Evolutionary conservation across 164 flowering plant species (phyloP).

Genomic region (Pachysandra terminalis): DNA sequence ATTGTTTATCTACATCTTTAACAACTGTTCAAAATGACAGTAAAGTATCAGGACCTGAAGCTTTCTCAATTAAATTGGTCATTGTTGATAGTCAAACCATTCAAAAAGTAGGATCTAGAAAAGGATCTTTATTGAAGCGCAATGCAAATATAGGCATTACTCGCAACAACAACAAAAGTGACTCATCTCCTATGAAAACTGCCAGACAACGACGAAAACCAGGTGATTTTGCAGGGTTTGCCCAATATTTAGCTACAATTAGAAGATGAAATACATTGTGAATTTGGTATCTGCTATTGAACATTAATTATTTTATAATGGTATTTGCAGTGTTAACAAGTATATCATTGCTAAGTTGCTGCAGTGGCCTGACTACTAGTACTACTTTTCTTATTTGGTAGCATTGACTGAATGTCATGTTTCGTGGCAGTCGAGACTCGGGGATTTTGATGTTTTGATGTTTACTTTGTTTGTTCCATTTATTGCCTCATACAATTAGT

Average conservation of each 20-base stretch:
- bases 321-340: neutral
- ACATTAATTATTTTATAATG: neutral
- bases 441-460: too few species aligned
- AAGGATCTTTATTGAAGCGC: slow-evolving; percentile 54
- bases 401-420: too few species aligned
- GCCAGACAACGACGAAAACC: slow-evolving; percentile 61
- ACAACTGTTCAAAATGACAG: slow-evolving; percentile 37
- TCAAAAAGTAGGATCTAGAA: slow-evolving; percentile 61
- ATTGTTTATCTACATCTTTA: slow-evolving; percentile 35
- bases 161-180: slow-evolving; percentile 48
- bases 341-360: too few species aligned
- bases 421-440: too few species aligned
- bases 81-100: slow-evolving; percentile 65
- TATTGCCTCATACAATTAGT: too few species aligned
- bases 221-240: slow-evolving; percentile 51
- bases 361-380: too few species aligned
- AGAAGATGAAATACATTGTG: neutral
- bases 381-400: neutral
- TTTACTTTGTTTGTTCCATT: too few species aligned
- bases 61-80: slow-evolving; percentile 46
- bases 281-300: neutral
- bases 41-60: slow-evolving; percentile 51
- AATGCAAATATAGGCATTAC: slow-evolving; percentile 37
- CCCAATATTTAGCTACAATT: neutral
- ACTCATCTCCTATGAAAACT: slow-evolving; percentile 43